Evolutionary conservation across 1,284 basidiomycete genomes (phyloP).

Genomic region (Violaceomyces palustris): DNA sequence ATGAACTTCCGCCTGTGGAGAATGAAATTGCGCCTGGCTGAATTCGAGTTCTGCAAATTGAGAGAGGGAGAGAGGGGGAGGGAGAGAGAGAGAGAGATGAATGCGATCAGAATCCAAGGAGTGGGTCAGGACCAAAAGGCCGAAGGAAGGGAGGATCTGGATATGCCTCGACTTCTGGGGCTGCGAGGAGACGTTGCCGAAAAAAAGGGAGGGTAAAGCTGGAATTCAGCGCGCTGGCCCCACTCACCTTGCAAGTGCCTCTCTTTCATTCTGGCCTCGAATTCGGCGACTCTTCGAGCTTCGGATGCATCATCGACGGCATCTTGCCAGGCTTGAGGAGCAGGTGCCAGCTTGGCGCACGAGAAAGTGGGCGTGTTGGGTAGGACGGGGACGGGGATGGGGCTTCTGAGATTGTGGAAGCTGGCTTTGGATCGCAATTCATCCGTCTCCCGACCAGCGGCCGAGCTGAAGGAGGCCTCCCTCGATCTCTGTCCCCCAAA

Average conservation of each 20-base stretch:
- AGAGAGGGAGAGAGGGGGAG: constrained; percentile 14
- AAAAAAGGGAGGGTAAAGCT: too few species aligned
- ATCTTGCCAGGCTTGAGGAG: background rate
- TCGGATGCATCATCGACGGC: background rate
- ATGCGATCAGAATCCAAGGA: too few species aligned
- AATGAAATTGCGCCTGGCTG: background rate
- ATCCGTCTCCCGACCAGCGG: constrained; percentile 2
- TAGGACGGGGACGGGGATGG: constrained; percentile 20
- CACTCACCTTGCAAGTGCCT: too few species aligned
- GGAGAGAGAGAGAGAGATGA: too few species aligned
- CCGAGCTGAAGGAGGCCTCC: constrained; percentile 7
- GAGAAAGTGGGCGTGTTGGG: constrained; percentile 21
- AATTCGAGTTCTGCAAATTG: constrained; percentile 3
- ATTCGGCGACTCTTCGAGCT: background rate
- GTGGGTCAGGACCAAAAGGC: too few species aligned
- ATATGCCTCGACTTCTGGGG: too few species aligned
- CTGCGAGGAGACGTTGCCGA: too few species aligned
- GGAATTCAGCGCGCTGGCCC: too few species aligned
- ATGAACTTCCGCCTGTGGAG: background rate
- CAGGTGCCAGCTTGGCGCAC: constrained; percentile 4
- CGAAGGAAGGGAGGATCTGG: too few species aligned
- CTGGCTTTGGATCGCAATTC: constrained; percentile 9
- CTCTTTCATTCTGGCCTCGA: constrained; percentile 7
- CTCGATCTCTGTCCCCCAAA: constrained; percentile 14
- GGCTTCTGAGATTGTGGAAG: constrained; percentile 15